Percentiles rank a stretch among this genome's conserved stretches.
phyloP scores from a whole-genome alignment of 1,284 basidiomycete species.

The Erythrobasidium hasegawianum region DNA sequence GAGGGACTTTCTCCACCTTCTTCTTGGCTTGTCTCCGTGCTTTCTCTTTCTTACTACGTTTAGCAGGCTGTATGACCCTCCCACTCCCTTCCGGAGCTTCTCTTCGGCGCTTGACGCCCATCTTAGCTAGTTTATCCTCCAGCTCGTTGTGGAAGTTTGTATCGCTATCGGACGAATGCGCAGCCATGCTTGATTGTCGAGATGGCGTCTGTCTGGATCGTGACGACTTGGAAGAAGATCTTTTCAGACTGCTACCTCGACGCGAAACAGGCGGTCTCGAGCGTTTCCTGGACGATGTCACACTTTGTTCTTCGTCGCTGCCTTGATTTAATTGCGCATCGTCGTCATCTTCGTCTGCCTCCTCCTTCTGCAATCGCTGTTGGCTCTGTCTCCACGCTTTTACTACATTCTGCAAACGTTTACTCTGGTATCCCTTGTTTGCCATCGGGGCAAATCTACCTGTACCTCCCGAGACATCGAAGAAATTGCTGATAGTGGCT shows the following conservation, averaged over 20 bases:
- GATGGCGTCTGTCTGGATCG: neutral
- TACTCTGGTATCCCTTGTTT: conserved; percentile 73
- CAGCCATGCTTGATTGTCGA: neutral
- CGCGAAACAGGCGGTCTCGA: neutral
- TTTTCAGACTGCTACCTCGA: neutral
- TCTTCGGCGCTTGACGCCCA: conserved; percentile 31
- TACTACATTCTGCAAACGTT: conserved; percentile 84
- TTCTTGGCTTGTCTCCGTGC: neutral
- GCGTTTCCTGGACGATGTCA: neutral
- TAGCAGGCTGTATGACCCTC: conserved; percentile 29
- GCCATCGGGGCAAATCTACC: conserved; percentile 69
- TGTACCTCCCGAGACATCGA: conserved; percentile 53
- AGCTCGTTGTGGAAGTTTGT: conserved; percentile 18
- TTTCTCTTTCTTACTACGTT: conserved; percentile 22
- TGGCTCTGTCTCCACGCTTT: conserved; percentile 64
- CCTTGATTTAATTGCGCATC: neutral
- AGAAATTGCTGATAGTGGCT: conserved; percentile 59
- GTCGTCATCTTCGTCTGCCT: conserved; percentile 32
- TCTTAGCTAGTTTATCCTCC: conserved; percentile 25
- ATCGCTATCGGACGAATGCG: neutral
- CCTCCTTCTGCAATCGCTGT: conserved; percentile 18
- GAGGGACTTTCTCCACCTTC: neutral
- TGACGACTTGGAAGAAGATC: neutral
- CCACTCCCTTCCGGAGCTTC: conserved; percentile 22
- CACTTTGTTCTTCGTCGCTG: conserved; percentile 15